Evolutionary conservation across 805 yeast genomes (phyloP), one percentile per base, ranked within the genome.

Genomic region (Candida chilensis): DNA sequence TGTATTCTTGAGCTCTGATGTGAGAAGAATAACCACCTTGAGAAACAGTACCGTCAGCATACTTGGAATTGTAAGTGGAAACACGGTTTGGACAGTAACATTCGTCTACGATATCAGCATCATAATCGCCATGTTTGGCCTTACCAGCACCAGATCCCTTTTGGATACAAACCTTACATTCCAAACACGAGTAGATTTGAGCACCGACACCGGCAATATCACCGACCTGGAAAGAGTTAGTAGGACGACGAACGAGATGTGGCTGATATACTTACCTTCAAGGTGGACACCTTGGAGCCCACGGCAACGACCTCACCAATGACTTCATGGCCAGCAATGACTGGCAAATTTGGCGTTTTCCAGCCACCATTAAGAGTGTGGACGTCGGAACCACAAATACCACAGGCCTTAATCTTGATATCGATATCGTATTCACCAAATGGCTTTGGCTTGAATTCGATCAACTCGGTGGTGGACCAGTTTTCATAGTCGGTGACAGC

Each of bases 361-460:
- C 57, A 16, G 40, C 57, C 59, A 16, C 65, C 66, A 9, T 67
- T 40, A 35, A 60, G 60, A 22, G 63, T 53, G 47, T 69, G 74
- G 29, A 68, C 52, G 43, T 67, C 75, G 2, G 72, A 60, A 4
- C 73, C 73, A 43, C 74, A 69, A 24, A 69, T 47, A 20, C 74
- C 74, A 20, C 71, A 61, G 33, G 55, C 64, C 33, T 55, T 57
- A 26, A 67, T 67, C 36, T 65, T 60, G 24, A 69, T 50, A 24
- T 71, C 63, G n/a, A 63, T 62, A 36, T 71, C 75, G 25, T 35
- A 34, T 5, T 48, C 56, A 29, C 47, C 60, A 35, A 59, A 53
- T 8, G 58, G 53, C 35, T 59, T 57, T 24, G 66, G 66, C 8
- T 35, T 40, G 41, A 39, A 54, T n/a, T 41, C 47, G 16, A 41